Conservation (phyloP, 192 early-diverging fungal genomes). For the Linnemannia exigua region DNA sequence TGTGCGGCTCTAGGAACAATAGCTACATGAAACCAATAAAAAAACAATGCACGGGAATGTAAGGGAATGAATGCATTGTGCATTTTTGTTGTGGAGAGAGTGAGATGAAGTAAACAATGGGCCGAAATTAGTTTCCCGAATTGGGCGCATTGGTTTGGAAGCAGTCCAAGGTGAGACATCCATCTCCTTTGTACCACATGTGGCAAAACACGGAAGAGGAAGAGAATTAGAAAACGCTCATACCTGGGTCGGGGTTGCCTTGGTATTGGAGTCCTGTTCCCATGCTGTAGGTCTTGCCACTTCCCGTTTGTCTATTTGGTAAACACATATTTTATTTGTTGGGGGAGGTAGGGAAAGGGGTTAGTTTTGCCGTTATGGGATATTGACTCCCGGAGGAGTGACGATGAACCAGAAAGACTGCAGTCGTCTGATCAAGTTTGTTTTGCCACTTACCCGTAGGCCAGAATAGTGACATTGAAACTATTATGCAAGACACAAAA, state of each 20-base stretch:
- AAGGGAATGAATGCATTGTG: not conserved
- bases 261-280: constrained; percentile 76
- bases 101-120: not conserved
- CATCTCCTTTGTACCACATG: not conserved
- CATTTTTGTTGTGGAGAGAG: not conserved
- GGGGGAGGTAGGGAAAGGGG: not conserved
- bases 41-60: not conserved
- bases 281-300: constrained; percentile 98
- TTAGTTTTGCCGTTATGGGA: not conserved
- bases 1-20: constrained; percentile 79
- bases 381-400: not conserved
- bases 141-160: not conserved
- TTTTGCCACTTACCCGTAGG: constrained; percentile 76
- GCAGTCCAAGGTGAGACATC: not conserved
- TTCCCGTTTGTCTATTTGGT: constrained; percentile 81
- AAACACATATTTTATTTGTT: not conserved
- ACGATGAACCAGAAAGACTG: not conserved
- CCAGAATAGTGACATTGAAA: constrained; percentile 96
- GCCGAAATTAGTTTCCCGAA: constrained; percentile 9
- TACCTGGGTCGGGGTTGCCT: constrained; percentile 56
- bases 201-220: not conserved
- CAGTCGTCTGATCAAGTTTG: not conserved
- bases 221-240: too few relatives aligned
- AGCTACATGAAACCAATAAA: constrained; percentile 54
- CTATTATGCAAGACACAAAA: constrained; percentile 52